These are phyloP conservation scores for Arabis hirsuta DNA, from an alignment of 345 rosid genomes.

Conservation along the genomic window DNA sequence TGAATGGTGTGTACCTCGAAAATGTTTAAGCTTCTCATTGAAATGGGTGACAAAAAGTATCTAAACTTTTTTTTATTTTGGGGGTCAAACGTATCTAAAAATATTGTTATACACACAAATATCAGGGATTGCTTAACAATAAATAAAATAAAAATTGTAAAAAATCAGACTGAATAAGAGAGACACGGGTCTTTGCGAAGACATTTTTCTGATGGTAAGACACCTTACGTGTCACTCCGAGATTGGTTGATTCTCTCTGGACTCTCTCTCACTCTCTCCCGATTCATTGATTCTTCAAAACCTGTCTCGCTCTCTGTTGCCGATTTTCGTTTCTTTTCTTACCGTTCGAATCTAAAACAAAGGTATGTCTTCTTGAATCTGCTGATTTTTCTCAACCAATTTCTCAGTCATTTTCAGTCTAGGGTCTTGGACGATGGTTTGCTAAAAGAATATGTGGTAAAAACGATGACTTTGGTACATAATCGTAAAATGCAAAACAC, in stretches of 20 bases:
- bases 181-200: no score
- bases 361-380: slow-evolving; percentile 23
- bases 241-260: no score
- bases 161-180: no score
- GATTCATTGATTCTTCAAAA: no score
- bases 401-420: not conserved
- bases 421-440: not conserved
- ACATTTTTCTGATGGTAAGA: no score
- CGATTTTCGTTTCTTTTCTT: not conserved
- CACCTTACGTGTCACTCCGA: no score
- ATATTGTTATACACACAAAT: no score
- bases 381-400: slow-evolving; percentile 1
- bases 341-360: not conserved
- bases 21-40: slow-evolving; percentile 9
- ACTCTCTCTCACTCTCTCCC: not conserved
- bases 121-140: no score
- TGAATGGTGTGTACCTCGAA: slow-evolving; percentile 6
- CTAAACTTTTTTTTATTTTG: no score
- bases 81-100: no score
- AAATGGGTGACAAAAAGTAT: not conserved
- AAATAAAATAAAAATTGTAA: no score
- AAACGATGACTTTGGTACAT: not conserved
- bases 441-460: not conserved
- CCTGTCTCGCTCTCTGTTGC: not conserved
- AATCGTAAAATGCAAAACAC: not conserved